phyloP scores from a whole-genome alignment of 306 rosid genomes.

The Malus sylvestris region DNA sequence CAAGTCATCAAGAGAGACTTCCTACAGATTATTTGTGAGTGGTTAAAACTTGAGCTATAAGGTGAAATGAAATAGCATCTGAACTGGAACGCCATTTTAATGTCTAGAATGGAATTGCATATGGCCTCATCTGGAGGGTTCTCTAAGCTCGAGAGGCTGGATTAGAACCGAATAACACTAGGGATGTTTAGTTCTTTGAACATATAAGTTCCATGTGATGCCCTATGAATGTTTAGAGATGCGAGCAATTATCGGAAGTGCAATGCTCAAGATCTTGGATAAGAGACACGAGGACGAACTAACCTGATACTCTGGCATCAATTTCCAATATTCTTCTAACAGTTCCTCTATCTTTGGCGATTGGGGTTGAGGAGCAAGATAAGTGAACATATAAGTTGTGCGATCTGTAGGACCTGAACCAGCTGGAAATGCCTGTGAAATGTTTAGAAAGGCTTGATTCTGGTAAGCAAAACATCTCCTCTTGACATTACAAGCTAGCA shows the following conservation, averaged over 20 bases:
- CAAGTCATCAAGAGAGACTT: conserved; percentile 65
- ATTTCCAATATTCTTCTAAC: conserved; percentile 78
- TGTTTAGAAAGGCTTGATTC: conserved; percentile 23
- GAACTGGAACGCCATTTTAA: not conserved
- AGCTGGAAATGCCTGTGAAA: conserved; percentile 85
- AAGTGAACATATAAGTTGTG: conserved; percentile 90
- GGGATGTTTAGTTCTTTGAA: too few relatives aligned
- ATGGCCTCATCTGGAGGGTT: not conserved
- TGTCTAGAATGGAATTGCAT: not conserved
- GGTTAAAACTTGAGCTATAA: not conserved
- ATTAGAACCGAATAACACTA: too few relatives aligned
- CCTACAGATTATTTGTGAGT: conserved; percentile 35
- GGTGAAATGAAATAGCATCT: not conserved
- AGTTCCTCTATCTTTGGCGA: conserved; percentile 77
- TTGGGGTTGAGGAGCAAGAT: conserved; percentile 74
- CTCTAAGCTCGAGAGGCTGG: too few relatives aligned
- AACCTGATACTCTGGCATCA: conserved; percentile 94
- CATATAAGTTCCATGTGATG: too few relatives aligned
- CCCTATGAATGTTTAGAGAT: too few relatives aligned
- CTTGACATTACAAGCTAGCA: conserved; percentile 1
- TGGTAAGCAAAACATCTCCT: not conserved
- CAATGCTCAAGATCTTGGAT: not conserved
- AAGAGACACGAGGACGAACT: conserved; percentile 4
- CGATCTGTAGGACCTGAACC: conserved; percentile 91
- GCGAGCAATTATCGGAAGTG: not conserved